Conservation (phyloP, 2,329 filamentous ascomycete genomes). For the Epichloe sp. region DNA sequence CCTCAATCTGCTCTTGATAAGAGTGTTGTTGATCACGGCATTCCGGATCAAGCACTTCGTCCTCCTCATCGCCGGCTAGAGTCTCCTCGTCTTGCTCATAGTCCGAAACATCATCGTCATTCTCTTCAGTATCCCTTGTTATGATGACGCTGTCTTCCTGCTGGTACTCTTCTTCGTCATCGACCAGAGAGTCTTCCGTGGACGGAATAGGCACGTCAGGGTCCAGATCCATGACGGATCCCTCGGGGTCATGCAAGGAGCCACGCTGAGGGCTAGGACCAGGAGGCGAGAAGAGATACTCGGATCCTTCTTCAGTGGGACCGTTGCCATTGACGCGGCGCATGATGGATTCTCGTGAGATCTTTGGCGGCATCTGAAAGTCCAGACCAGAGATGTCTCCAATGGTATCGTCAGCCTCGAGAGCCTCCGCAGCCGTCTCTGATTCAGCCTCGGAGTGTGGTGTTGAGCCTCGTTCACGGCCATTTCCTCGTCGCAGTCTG, state of each 20-base stretch:
- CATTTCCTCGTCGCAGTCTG: conserved; percentile 49
- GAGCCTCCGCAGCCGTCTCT: conserved; percentile 19
- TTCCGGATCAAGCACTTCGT: conserved; percentile 19
- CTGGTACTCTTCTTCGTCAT: conserved; percentile 37
- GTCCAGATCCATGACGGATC: conserved; percentile 37
- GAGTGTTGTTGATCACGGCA: neutral
- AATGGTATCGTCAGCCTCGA: conserved; percentile 45
- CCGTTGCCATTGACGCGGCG: conserved; percentile 65
- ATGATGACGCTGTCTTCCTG: conserved; percentile 51
- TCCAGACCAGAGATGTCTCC: conserved; percentile 48
- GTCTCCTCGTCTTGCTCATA: conserved; percentile 48
- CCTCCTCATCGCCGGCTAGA: conserved; percentile 41
- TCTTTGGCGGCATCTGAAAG: conserved; percentile 59
- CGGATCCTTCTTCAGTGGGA: conserved; percentile 42
- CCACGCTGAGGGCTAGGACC: conserved; percentile 43
- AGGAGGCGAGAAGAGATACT: conserved; percentile 52
- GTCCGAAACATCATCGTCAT: conserved; percentile 51
- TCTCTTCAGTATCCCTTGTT: conserved; percentile 50
- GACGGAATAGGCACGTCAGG: conserved; percentile 86
- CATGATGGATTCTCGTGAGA: conserved; percentile 88
- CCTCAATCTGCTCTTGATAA: neutral
- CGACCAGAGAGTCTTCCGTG: conserved; percentile 55
- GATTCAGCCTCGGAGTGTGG: conserved; percentile 26
- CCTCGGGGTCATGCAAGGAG: conserved; percentile 23
- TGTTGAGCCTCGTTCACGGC: conserved; percentile 37